A percentile compares a stretch with the other conserved stretches of the same genome.
Conservation (phyloP, 176 grass and related monocot species). For the Aegilops speltoides region DNA sequence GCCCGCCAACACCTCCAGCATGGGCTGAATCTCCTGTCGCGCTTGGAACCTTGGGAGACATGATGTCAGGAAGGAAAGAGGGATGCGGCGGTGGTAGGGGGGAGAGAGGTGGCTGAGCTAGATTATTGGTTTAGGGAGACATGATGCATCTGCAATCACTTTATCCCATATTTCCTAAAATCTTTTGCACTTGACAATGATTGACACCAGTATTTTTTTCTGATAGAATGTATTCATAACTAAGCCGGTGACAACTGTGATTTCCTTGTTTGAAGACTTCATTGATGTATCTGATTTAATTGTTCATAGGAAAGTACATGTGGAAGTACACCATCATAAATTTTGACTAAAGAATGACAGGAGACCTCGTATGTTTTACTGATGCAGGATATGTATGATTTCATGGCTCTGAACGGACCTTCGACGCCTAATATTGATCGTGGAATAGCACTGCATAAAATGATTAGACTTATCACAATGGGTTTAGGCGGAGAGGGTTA, state of each 20-base stretch:
- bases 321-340: neutral
- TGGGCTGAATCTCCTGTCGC: too few species aligned
- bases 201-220: neutral
- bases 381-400: constrained; percentile 97
- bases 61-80: too few species aligned
- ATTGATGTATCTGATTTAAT: too few species aligned
- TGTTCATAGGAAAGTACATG: too few species aligned
- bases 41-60: too few species aligned
- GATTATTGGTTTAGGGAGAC: neutral
- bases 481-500: constrained; percentile 93
- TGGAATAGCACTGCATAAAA: constrained; percentile 97
- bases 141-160: constrained; percentile 1
- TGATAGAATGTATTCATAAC: neutral
- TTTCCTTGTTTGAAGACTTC: neutral
- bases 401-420: constrained; percentile 86
- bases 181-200: neutral
- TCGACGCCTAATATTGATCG: constrained; percentile 93
- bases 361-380: neutral
- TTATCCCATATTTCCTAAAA: neutral
- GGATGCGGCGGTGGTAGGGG: too few species aligned
- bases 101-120: too few species aligned
- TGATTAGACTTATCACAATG: constrained; percentile 99
- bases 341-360: constrained; percentile 10
- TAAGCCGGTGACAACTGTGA: neutral
- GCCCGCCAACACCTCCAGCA: too few species aligned